Conservation (phyloP, 768 basidiomycete species). For the Antrodiella citrinella region DNA sequence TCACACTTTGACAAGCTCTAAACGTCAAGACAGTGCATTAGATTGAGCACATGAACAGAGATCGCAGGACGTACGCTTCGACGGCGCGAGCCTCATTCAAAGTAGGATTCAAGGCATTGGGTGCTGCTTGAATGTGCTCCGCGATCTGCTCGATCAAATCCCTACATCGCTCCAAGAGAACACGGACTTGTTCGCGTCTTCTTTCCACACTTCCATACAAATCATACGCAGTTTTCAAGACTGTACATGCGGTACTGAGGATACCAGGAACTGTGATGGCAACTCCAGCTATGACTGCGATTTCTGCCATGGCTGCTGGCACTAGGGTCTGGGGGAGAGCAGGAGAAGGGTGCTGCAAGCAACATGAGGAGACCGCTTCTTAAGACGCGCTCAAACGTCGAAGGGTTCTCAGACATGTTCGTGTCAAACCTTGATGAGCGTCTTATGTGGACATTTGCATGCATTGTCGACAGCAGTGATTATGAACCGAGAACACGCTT, state of each 20-base stretch:
- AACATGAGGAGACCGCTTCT: too few relatives aligned
- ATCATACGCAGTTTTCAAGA: slow-evolving; percentile 5
- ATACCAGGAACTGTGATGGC: slow-evolving; percentile 4
- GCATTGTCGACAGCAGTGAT: too few relatives aligned
- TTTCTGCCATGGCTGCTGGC: slow-evolving; percentile 13
- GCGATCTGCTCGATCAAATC: slow-evolving; percentile 1
- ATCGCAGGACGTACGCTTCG: slow-evolving; percentile 2
- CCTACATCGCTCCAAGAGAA: slow-evolving; percentile 6
- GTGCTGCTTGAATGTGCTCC: neutral
- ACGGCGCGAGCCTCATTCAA: neutral
- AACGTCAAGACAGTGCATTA: too few relatives aligned
- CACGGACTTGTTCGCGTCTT: slow-evolving; percentile 7
- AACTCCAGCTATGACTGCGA: slow-evolving; percentile 1
- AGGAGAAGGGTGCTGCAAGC: too few relatives aligned
- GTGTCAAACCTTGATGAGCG: too few relatives aligned
- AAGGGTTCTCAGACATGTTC: too few relatives aligned
- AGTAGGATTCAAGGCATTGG: neutral
- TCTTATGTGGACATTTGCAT: too few relatives aligned
- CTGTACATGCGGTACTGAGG: neutral
- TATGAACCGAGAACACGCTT: too few relatives aligned
- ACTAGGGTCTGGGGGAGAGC: too few relatives aligned
- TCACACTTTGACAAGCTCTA: slow-evolving; percentile 1
- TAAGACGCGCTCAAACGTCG: too few relatives aligned
- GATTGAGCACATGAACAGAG: too few relatives aligned
- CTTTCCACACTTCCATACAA: slow-evolving; percentile 9